Evolutionary conservation across 441 rosid species (phyloP).

Genomic region (Metrosideros polymorpha): DNA sequence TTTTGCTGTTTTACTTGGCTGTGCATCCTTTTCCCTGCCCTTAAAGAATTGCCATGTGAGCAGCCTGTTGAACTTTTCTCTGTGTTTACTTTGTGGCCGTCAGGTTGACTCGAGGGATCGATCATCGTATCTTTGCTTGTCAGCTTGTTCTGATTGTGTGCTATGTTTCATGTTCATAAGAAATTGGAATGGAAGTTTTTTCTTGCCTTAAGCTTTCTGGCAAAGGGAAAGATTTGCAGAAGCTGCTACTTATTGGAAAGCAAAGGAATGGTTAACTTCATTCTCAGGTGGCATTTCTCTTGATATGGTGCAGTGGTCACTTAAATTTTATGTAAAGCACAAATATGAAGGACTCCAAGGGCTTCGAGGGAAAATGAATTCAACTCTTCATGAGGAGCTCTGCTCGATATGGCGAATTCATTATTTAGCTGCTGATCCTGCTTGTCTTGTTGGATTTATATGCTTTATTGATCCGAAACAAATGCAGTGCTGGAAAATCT

Average conservation of each 20-base stretch:
- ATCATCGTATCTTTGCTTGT: not conserved
- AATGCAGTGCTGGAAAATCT: not conserved
- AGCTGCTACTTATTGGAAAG: not conserved
- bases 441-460: not conserved
- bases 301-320: not conserved
- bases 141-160: not conserved
- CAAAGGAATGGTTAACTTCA: not conserved
- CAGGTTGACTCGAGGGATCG: not conserved
- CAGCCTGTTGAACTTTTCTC: not conserved
- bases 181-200: not conserved
- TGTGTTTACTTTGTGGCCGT: not conserved
- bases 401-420: not conserved
- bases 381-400: not conserved
- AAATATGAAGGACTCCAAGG: not conserved
- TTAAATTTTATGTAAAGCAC: not conserved
- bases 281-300: not conserved
- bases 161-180: not conserved
- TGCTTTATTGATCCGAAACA: not conserved
- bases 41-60: not conserved
- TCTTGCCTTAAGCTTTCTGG: not conserved
- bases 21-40: not conserved
- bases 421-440: not conserved
- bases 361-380: not conserved
- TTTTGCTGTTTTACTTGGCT: no score
- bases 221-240: not conserved